Conservation (phyloP, 805 yeast genomes). For the Myxozyma vanderwaltii region DNA sequence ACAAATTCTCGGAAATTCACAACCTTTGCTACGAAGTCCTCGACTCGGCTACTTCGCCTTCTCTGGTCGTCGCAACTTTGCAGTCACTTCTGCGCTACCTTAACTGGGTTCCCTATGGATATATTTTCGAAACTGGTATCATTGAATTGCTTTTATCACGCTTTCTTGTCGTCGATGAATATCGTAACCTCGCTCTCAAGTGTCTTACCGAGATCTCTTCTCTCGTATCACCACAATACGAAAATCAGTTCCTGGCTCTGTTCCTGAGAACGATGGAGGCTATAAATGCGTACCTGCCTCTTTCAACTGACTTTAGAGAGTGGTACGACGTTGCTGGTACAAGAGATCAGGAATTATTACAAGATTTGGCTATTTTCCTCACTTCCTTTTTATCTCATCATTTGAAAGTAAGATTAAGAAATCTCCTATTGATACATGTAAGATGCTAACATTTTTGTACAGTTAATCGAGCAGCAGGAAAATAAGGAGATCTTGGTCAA, state of each 20-base stretch:
- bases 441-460: slow-evolving; percentile 1
- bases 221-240: slow-evolving; percentile 54
- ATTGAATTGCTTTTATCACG: slow-evolving; percentile 71
- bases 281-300: slow-evolving; percentile 68
- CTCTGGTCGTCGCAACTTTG: slow-evolving; percentile 81
- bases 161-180: slow-evolving; percentile 74
- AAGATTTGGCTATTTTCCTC: slow-evolving; percentile 91
- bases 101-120: slow-evolving; percentile 92
- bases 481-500: slow-evolving; percentile 62
- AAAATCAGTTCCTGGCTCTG: slow-evolving; percentile 62
- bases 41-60: slow-evolving; percentile 83
- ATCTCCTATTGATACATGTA: slow-evolving; percentile 8
- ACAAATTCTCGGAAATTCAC: slow-evolving; percentile 91
- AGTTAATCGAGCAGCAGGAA: slow-evolving; percentile 49
- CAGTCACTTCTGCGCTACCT: slow-evolving; percentile 80
- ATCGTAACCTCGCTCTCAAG: slow-evolving; percentile 82
- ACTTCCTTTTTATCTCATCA: slow-evolving; percentile 82
- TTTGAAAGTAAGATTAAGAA: slow-evolving; percentile 48
- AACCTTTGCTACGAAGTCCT: slow-evolving; percentile 90
- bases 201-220: slow-evolving; percentile 90
- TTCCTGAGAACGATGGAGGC: slow-evolving; percentile 75
- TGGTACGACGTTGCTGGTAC: slow-evolving; percentile 76
- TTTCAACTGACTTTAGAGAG: slow-evolving; percentile 58
- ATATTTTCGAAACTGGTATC: slow-evolving; percentile 83
- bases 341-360: slow-evolving; percentile 88